These are phyloP conservation scores for Hypoxylon fragiforme DNA, from an alignment of 495 filamentous ascomycete genomes.

Conservation along the genomic window DNA sequence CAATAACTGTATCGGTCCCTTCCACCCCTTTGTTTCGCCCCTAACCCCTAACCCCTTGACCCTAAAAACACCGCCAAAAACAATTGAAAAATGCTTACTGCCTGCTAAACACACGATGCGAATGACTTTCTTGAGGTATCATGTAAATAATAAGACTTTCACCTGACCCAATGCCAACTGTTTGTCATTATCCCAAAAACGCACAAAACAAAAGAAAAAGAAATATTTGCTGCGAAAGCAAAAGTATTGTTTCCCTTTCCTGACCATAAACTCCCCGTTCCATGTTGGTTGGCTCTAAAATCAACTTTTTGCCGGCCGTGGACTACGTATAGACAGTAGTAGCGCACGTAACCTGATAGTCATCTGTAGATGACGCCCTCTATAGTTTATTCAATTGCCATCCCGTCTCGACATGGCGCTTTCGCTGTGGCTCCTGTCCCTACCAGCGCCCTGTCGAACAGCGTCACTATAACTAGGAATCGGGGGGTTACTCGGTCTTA, in stretches of 20 bases:
- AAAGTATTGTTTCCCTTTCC: slow-evolving; percentile 16
- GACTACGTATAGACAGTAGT: slow-evolving; percentile 24
- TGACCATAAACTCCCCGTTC: slow-evolving; percentile 30
- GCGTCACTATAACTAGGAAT: slow-evolving; percentile 72
- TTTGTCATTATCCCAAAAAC: slow-evolving; percentile 28
- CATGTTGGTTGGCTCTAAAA: slow-evolving; percentile 22
- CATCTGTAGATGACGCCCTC: neutral
- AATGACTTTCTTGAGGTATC: slow-evolving; percentile 29
- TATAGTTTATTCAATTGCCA: slow-evolving; percentile 9
- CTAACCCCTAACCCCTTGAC: neutral
- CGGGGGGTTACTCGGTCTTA: slow-evolving; percentile 51
- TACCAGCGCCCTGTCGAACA: slow-evolving; percentile 54
- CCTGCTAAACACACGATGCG: slow-evolving; percentile 25
- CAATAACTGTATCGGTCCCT: slow-evolving; percentile 1
- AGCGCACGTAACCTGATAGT: slow-evolving; percentile 6
- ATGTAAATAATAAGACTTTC: slow-evolving; percentile 19
- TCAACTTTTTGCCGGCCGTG: slow-evolving; percentile 16
- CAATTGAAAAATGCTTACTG: neutral
- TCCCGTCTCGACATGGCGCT: slow-evolving; percentile 37
- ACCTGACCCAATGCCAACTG: slow-evolving; percentile 32
- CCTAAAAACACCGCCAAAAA: too few species aligned
- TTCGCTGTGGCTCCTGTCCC: slow-evolving; percentile 48
- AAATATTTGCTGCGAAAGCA: slow-evolving; percentile 1
- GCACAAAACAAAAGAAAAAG: slow-evolving; percentile 4
- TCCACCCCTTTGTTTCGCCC: neutral